Evolutionary conservation across 2,329 filamentous ascomycete species (phyloP).

Genomic region (Neodidymelliopsis sp.): DNA sequence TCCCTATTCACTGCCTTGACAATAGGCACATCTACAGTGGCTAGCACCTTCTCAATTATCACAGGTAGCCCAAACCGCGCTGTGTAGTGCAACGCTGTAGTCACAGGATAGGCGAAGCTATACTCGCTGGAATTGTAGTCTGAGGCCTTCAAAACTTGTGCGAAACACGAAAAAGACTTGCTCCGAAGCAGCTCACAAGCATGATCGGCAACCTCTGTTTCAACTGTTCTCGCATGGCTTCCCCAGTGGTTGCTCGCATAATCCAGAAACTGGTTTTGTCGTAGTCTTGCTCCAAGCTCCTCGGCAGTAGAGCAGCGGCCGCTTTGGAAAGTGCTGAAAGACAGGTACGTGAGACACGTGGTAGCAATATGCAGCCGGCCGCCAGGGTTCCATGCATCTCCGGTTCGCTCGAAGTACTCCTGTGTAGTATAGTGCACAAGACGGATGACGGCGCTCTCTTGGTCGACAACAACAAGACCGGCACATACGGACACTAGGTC

Average conservation of each 20-base stretch:
- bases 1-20: too few species aligned
- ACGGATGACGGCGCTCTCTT: slow-evolving; percentile 33
- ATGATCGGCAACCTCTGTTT: slow-evolving; percentile 12
- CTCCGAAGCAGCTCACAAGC: slow-evolving; percentile 8
- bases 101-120: not conserved
- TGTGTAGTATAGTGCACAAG: slow-evolving; percentile 39
- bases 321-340: slow-evolving; percentile 30
- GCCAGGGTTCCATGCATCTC: slow-evolving; percentile 36
- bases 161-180: slow-evolving; percentile 3
- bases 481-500: slow-evolving; percentile 31
- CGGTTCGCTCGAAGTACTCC: slow-evolving; percentile 35
- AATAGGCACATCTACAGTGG: not conserved
- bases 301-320: slow-evolving; percentile 19
- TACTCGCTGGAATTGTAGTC: not conserved
- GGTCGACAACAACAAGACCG: slow-evolving; percentile 24
- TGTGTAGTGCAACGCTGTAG: slow-evolving; percentile 4
- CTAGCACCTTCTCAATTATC: not conserved
- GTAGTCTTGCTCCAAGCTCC: slow-evolving; percentile 25
- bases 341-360: slow-evolving; percentile 41
- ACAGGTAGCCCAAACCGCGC: slow-evolving; percentile 9
- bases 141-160: slow-evolving; percentile 9
- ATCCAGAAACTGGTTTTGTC: slow-evolving; percentile 29
- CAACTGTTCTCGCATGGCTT: slow-evolving; percentile 6
- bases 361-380: slow-evolving; percentile 28
- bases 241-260: slow-evolving; percentile 41